Evolutionary conservation across 192 early-diverging fungal species (phyloP), one percentile per base, ranked within the genome.

Genomic region (Entophlyctis helioformis): DNA sequence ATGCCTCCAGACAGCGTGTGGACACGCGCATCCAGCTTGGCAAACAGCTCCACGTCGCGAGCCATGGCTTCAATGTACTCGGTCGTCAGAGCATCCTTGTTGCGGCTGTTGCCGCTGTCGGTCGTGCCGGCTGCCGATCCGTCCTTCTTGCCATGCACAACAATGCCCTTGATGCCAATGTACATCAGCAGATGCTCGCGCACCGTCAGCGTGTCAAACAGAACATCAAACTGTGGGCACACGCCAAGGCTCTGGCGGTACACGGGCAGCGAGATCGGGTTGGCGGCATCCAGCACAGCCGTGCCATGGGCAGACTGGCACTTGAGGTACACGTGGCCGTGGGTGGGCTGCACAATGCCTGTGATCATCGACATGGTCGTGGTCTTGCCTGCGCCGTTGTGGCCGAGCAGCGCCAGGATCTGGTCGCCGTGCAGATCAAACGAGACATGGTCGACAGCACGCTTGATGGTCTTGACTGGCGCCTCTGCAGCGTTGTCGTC

Each of bases 371-470:
- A 69, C 44, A 85, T 74, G 24, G 72, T 66, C 0, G 81, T 85
- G 10, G 78, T 76, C 40, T 85, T 85, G n/a, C 80, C 83, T 13
- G 76, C 74, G 32, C 80, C 83, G 52, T 85, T 82, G 33, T 77
- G 72, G 34, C 74, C 72, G 9, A 74, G 50, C 36, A 78, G 60
- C 16, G 68, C 63, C 26, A 74, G 46, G 24, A 66, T 72, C 53
- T 76, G 67, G 26, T 69, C 71, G 20, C 46, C 36, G 32, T 71
- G 50, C 13, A 70, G 38, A 18, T 71, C 55, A 4, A 74, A 11
- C 29, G 29, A 31, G 6, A 31, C 29, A 11, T 31, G 4, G 29
- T 31, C 29, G 11, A 31, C 29, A 11, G 29, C 29, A 31, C 6
- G n/a, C n/a, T n/a, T n/a, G n/a, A n/a, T n/a, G n/a, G n/a, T n/a